Base-by-base conservation (phyloP, 768 basidiomycete species). In the Tulasnella sp. region DNA sequence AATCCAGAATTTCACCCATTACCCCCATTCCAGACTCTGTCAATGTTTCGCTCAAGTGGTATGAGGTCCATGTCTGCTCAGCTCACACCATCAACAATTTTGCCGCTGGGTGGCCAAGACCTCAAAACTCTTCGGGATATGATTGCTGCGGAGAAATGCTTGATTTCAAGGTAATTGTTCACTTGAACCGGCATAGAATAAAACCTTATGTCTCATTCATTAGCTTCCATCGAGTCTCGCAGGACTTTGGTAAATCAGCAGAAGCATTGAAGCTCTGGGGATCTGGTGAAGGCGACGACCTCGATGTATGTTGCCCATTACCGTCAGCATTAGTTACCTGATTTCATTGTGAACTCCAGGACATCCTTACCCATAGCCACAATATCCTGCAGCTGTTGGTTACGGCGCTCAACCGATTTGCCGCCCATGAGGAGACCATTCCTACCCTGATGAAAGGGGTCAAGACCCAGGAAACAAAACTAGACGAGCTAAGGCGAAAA, bases 51-150 rank as follows among this genome's bases (percentile, higher is more conserved):
- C n/a, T 20, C 43, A 12, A 49, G 51, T 31, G 28, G 49, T 5
- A 52, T 25, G 52, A 13, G 49, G 9, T 28, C 49, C 29, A 16
- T 55, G 31, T 34, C 27, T 10, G 33, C 80, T 31, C 87, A 80
- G 66, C 75, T 93, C 64, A 89, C 90, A 2, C 90, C 92, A 65
- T 90, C 88, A 1, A 83, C 85, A 3, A 69, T 91, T 5, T 82
- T 89, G 37, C 70, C 77, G 0, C 68, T 70, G 15, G 75, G 75
- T 1, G 89, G 88, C 63, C 78, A 79, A 59, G 90, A 92, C 62
- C 66, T 91, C 3, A 69, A 81, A 24, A 77, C 80, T 0, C 68
- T 95, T 6, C 90, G 93, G 62, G 89, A 91, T 60, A 71, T 93
- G 56, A 96, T 96, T 50, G 81, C 78, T 2, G 76, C 84, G 1